phyloP scores from a whole-genome alignment of 768 basidiomycete species.

The Flagelloscypha sp. region DNA sequence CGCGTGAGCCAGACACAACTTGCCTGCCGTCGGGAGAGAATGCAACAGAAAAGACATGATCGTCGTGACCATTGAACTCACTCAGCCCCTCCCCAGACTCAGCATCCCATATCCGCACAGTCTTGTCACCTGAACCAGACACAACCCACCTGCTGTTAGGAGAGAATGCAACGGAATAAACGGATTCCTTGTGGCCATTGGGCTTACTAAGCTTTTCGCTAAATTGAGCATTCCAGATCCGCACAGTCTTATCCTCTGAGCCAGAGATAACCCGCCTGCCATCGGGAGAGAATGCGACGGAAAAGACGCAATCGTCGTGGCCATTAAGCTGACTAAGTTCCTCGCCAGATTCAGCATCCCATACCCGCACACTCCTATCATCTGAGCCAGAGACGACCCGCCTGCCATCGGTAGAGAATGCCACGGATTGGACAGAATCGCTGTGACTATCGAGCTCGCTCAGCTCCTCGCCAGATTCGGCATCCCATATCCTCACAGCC shows the following conservation, averaged over 20 bases:
- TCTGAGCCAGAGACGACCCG: conserved; percentile 7
- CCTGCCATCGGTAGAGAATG: conserved; percentile 9
- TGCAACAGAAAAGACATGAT: conserved; percentile 1
- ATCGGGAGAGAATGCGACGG: conserved; percentile 15
- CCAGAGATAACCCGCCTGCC: conserved; percentile 13
- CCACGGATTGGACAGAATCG: conserved; percentile 5
- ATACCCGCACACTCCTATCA: conserved; percentile 7
- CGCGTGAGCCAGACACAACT: conserved; percentile 34
- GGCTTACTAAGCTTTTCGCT: conserved; percentile 1
- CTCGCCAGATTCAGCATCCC: conserved; percentile 9
- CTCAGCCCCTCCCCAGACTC: conserved; percentile 1
- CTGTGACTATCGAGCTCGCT: not conserved
- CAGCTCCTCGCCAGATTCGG: not conserved
- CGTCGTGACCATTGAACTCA: conserved; percentile 5
- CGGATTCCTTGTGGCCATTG: conserved; percentile 3
- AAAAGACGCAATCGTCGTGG: conserved; percentile 7
- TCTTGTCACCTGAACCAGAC: conserved; percentile 13
- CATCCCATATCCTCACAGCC: conserved; percentile 13
- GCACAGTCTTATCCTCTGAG: conserved; percentile 11
- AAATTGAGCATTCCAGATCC: conserved; percentile 13
- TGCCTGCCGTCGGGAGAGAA: conserved; percentile 18
- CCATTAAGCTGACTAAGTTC: conserved; percentile 2
- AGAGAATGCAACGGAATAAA: conserved; percentile 11
- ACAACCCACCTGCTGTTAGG: conserved; percentile 14
- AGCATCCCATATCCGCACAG: conserved; percentile 15